Percentiles rank a stretch among this genome's conserved stretches.
Conservation (phyloP, 192 early-diverging fungal genomes). For the Linnemannia schmuckeri region DNA sequence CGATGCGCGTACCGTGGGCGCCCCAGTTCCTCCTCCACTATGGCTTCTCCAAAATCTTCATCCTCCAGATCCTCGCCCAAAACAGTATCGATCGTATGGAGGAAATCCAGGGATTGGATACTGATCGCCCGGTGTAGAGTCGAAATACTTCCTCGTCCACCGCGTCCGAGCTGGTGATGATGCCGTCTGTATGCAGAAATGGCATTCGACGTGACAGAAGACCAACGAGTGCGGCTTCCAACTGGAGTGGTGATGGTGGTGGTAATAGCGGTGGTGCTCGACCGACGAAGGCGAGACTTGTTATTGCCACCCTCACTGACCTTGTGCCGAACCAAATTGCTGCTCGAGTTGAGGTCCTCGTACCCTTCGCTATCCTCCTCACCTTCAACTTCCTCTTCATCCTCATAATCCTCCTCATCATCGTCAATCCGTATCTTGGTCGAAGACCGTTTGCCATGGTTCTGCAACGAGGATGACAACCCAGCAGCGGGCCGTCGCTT, state of each 20-base stretch:
- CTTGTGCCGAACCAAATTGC: background rate
- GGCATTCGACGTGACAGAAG: background rate
- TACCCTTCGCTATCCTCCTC: background rate
- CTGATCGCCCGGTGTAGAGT: background rate
- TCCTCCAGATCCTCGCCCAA: no score
- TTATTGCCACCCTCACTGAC: background rate
- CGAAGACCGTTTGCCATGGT: background rate
- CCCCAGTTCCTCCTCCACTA: background rate
- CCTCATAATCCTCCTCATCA: conserved; percentile 1
- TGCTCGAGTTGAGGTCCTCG: background rate
- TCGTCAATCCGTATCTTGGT: background rate
- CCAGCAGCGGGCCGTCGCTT: background rate
- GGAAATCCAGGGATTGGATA: background rate
- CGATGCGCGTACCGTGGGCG: background rate
- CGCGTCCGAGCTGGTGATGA: background rate
- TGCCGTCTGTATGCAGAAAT: background rate
- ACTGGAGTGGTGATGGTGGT: no score
- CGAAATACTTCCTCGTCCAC: background rate
- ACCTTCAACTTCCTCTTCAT: background rate
- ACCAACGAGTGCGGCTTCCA: background rate
- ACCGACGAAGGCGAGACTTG: background rate
- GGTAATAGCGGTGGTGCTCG: no score
- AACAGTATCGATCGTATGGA: conserved; percentile 3
- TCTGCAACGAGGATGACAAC: background rate
- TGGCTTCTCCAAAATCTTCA: background rate